Conservation (phyloP, 768 basidiomycete genomes). For the Panus rudis region DNA sequence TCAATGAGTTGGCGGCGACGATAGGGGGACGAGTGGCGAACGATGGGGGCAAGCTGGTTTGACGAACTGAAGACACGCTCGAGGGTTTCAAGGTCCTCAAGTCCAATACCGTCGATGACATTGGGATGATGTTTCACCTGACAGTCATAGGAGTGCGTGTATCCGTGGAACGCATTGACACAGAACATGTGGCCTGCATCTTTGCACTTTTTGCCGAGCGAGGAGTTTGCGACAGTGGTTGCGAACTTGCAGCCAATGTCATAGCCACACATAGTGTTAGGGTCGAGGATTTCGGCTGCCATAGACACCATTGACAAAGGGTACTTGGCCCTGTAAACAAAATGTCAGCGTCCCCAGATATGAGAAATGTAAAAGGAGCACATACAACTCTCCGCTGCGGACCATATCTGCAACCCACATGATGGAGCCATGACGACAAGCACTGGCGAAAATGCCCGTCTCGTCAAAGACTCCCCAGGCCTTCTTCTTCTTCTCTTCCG, state of each 20-base stretch:
- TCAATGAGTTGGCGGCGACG: slow-evolving; percentile 8
- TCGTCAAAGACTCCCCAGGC: slow-evolving; percentile 32
- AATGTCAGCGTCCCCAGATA: neutral
- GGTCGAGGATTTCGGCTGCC: slow-evolving; percentile 1
- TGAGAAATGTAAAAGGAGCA: neutral
- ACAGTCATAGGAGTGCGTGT: slow-evolving; percentile 28
- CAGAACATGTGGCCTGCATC: too few species aligned
- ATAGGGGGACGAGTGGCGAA: slow-evolving; percentile 8
- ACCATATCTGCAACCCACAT: slow-evolving; percentile 14
- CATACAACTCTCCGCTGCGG: slow-evolving; percentile 15
- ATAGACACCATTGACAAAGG: slow-evolving; percentile 10
- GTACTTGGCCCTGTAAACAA: slow-evolving; percentile 16
- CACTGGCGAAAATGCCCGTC: slow-evolving; percentile 29
- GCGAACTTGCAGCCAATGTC: slow-evolving; percentile 17
- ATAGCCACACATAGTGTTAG: neutral
- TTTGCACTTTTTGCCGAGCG: slow-evolving; percentile 7
- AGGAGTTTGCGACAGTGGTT: slow-evolving; percentile 6
- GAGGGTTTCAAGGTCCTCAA: slow-evolving; percentile 29
- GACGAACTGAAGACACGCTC: slow-evolving; percentile 28
- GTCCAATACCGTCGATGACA: slow-evolving; percentile 22
- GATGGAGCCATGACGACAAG: slow-evolving; percentile 17
- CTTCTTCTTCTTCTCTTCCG: slow-evolving; percentile 22
- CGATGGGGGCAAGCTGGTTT: slow-evolving; percentile 18
- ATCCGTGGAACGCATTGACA: slow-evolving; percentile 29
- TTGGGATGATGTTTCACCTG: slow-evolving; percentile 27